phyloP scores from a whole-genome alignment of 2,329 filamentous ascomycete genomes.

The Apiospora rasikravindrae region DNA sequence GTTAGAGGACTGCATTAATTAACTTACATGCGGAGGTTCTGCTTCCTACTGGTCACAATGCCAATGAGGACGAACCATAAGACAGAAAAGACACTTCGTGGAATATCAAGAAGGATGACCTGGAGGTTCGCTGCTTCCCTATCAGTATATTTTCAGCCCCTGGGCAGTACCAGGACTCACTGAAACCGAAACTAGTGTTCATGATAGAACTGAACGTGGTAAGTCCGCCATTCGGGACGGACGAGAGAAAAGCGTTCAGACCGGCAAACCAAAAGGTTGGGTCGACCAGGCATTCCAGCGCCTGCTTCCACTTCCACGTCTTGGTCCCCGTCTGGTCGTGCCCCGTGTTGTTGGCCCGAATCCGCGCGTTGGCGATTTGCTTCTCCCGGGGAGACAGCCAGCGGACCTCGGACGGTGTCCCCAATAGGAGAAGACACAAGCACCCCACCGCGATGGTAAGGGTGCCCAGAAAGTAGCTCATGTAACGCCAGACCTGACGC shows the following conservation, averaged over 20 bases:
- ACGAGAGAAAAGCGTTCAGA: slow-evolving; percentile 43
- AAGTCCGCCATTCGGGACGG: slow-evolving; percentile 43
- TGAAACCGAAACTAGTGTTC: slow-evolving; percentile 43
- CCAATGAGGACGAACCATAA: slow-evolving; percentile 43
- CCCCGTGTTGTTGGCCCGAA: slow-evolving; percentile 43
- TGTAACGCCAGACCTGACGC: slow-evolving; percentile 45
- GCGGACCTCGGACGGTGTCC: slow-evolving; percentile 44
- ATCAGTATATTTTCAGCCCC: slow-evolving; percentile 18
- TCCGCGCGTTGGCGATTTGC: slow-evolving; percentile 43
- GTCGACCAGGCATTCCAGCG: slow-evolving; percentile 41
- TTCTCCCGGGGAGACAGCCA: slow-evolving; percentile 44
- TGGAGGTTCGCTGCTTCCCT: slow-evolving; percentile 38
- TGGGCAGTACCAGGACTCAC: no score
- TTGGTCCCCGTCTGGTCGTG: slow-evolving; percentile 44
- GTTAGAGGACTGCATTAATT: no score
- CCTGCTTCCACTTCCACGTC: slow-evolving; percentile 45
- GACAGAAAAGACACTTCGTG: slow-evolving; percentile 39
- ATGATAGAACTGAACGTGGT: slow-evolving; percentile 43
- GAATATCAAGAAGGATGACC: slow-evolving; percentile 44
- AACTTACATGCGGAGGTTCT: slow-evolving; percentile 41
- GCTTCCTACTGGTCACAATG: slow-evolving; percentile 37
- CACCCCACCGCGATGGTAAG: slow-evolving; percentile 41
- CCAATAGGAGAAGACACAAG: slow-evolving; percentile 42
- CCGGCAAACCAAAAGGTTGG: slow-evolving; percentile 46
- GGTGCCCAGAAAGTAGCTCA: slow-evolving; percentile 44